These are phyloP conservation scores for Sicyos baderoa DNA, from an alignment of 306 rosid genomes.

Conservation along the genomic window DNA sequence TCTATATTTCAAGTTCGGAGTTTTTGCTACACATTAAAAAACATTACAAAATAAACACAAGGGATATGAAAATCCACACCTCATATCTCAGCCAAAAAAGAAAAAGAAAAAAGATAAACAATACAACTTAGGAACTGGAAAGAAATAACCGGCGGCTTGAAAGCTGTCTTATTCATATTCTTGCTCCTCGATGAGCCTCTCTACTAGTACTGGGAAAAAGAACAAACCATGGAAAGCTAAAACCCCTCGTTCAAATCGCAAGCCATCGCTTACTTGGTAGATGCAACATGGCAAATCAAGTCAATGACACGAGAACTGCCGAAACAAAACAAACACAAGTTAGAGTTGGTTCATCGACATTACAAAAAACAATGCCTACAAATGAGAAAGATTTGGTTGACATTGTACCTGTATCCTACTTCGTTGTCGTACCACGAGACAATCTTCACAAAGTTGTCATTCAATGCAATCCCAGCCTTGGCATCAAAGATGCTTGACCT, in stretches of 20 bases:
- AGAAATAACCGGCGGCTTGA: slow-evolving; percentile 9
- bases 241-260: not conserved
- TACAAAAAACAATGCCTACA: not conserved
- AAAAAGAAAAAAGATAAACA: not conserved
- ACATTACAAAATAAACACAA: not conserved
- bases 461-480: slow-evolving; percentile 75
- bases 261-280: slow-evolving; percentile 11
- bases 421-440: slow-evolving; percentile 76
- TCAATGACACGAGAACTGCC: slow-evolving; percentile 69
- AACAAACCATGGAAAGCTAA: slow-evolving; percentile 2
- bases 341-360: not conserved
- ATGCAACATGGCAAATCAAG: slow-evolving; percentile 39
- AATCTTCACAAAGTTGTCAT: slow-evolving; percentile 36
- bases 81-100: slow-evolving; percentile 1
- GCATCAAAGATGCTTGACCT: slow-evolving; percentile 82
- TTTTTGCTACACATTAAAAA: slow-evolving; percentile 2
- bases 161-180: slow-evolving; percentile 1
- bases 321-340: not conserved
- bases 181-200: slow-evolving; percentile 12
- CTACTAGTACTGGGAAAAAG: slow-evolving; percentile 9
- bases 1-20: not conserved
- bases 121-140: not conserved
- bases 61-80: slow-evolving; percentile 3
- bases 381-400: not conserved
- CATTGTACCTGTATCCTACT: slow-evolving; percentile 63